These are phyloP conservation scores for Coemansia guatemalensis DNA, from an alignment of 192 early-diverging fungal species.

Conservation along the genomic window DNA sequence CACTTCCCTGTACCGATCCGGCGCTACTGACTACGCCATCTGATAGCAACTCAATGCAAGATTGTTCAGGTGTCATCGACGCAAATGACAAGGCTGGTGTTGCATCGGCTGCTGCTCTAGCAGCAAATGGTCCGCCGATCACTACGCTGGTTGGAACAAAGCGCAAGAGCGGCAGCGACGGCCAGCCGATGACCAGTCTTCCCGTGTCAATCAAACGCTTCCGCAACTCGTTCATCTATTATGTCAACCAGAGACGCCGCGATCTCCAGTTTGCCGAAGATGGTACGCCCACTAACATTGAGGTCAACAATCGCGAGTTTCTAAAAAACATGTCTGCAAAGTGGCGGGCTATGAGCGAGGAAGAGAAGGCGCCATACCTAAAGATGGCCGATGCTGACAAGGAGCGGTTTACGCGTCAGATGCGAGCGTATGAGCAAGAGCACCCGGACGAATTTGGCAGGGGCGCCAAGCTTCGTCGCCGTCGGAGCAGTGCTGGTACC, in stretches of 20 bases:
- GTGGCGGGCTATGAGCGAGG: slow-evolving; percentile 45
- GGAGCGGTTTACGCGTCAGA: slow-evolving; percentile 42
- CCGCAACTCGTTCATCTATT: slow-evolving; percentile 55
- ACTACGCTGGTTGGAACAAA: slow-evolving; percentile 41
- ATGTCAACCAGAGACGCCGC: slow-evolving; percentile 38
- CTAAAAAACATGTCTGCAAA: slow-evolving; percentile 45
- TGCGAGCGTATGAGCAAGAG: slow-evolving; percentile 41
- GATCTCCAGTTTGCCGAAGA: slow-evolving; percentile 17
- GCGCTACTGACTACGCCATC: slow-evolving; percentile 1
- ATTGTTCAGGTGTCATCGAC: background rate
- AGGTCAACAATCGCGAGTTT: slow-evolving; percentile 47
- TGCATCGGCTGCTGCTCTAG: slow-evolving; percentile 2
- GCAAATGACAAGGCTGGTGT: background rate
- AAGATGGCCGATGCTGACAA: slow-evolving; percentile 43
- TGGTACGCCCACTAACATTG: slow-evolving; percentile 26
- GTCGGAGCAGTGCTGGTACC: slow-evolving; percentile 31
- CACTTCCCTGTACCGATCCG: slow-evolving; percentile 11
- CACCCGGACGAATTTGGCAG: slow-evolving; percentile 35
- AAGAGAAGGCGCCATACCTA: slow-evolving; percentile 39
- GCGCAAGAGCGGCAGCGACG: slow-evolving; percentile 47
- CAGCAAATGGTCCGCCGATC: slow-evolving; percentile 29
- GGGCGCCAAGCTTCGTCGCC: slow-evolving; percentile 17
- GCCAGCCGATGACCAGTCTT: slow-evolving; percentile 41
- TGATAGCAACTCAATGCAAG: slow-evolving; percentile 1
- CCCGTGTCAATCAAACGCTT: slow-evolving; percentile 48